Base-by-base conservation (phyloP, 257 asterid genomes). In the Solanum sitiens region DNA sequence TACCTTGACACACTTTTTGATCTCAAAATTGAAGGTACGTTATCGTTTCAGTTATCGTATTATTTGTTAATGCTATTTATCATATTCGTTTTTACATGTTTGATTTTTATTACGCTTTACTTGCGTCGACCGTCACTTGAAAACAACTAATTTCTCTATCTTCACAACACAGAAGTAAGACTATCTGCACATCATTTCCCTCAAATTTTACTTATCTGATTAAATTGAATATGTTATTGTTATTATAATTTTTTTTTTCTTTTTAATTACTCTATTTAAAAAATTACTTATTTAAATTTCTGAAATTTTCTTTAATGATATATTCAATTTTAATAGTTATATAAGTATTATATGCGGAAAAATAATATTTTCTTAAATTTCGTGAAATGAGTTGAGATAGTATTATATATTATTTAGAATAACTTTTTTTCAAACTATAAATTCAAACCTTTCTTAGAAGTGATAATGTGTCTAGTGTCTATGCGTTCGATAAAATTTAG, bases 1-100 rank as follows among this genome's bases (percentile, higher is more conserved):
- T 95, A 96, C 80, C 90, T 96, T 2, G 99, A 96, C 87, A 95
- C 98, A 1, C 94, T 96, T 4, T 94, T 96, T 83, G 96, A 94
- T 47, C 93, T 96, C 50, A 90, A 92, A 76, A 87, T 94, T 11
- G 98, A 96, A n/a, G 98, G 86, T 82, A 32, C 9, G 18, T 11
- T 10, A 21, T 6, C 65, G n/a, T 2, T 74, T 37, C 11, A 16
- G 12, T 72, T 33, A 72, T 72, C 45, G 0, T 72, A 33, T 72
- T 72, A 72, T 33, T 72, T 72, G 8, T 72, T 30, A 14, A 30
- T 59, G 12, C 12, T 59, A 59, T 1, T 20, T 70, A 30, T 7
- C 2, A 1, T 30, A 14, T 70, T 27, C 0, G 3, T 65, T 65
- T 65, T 65, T 9, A 4, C 6, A 65, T 65, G 3, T 6, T 11